Evolutionary conservation across 805 yeast species (phyloP).

Genomic region (Saccharomycopsis schoenii): DNA sequence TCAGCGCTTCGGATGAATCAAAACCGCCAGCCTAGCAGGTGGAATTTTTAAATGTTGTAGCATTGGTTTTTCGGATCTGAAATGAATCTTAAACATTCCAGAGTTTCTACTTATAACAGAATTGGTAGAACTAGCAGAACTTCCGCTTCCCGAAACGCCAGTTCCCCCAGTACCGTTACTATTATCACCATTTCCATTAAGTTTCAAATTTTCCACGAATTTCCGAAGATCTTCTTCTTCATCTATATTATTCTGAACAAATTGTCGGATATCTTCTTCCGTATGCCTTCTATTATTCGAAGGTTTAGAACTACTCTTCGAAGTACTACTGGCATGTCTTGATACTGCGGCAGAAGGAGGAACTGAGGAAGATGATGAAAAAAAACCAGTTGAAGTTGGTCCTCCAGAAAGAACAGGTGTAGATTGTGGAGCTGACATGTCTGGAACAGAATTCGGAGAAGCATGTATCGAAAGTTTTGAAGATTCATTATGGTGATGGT

Average conservation of each 20-base stretch:
- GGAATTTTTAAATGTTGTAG: slow-evolving; percentile 13
- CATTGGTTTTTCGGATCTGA: slow-evolving; percentile 9
- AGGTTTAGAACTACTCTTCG: neutral
- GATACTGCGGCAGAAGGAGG: neutral
- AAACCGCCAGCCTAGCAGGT: slow-evolving; percentile 10
- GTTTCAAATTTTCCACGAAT: neutral
- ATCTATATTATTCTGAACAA: neutral
- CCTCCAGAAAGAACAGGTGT: neutral
- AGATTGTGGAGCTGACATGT: neutral
- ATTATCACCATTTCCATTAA: neutral
- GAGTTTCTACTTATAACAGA: neutral
- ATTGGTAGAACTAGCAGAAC: neutral
- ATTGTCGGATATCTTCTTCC: neutral
- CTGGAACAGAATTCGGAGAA: neutral
- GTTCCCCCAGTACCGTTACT: neutral
- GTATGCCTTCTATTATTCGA: neutral
- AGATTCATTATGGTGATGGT: neutral
- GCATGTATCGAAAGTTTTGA: neutral
- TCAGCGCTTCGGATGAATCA: neutral
- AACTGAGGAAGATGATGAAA: neutral
- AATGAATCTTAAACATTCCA: slow-evolving; percentile 1
- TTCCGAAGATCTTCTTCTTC: slow-evolving; percentile 3
- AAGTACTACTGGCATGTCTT: neutral
- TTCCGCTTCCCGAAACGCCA: neutral
- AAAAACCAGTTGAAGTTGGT: neutral